A percentile compares a stretch with the other conserved stretches of the same genome.
phyloP scores from a whole-genome alignment of 331 rosid species.

The Erythrophleum ivorense region DNA sequence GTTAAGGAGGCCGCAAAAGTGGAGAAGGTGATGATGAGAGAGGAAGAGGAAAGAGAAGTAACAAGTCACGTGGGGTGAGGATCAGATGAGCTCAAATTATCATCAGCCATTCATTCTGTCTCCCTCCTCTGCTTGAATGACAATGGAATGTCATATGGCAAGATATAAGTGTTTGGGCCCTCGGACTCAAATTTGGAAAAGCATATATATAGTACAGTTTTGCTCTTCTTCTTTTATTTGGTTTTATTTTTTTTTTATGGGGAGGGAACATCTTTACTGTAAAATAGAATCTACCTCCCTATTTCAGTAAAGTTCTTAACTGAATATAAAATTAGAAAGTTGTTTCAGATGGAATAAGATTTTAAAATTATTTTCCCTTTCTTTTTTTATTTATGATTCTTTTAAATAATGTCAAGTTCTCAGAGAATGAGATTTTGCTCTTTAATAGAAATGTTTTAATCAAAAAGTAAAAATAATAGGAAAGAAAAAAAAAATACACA shows the following conservation, averaged over 20 bases:
- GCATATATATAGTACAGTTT: conserved; percentile 35
- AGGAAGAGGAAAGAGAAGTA: conserved; percentile 34
- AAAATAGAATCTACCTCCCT: conserved; percentile 33
- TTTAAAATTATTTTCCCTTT: no score
- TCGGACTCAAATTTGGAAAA: neutral
- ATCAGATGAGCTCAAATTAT: conserved; percentile 46
- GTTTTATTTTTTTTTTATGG: neutral
- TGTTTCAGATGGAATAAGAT: neutral
- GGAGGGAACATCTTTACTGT: conserved; percentile 26
- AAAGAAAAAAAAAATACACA: no score
- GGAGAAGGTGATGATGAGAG: conserved; percentile 37
- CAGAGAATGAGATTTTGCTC: no score
- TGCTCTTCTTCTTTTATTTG: neutral
- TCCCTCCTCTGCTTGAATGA: conserved; percentile 46
- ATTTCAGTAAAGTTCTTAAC: conserved; percentile 24
- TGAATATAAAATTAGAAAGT: conserved; percentile 20
- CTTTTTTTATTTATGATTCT: no score
- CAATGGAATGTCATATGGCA: conserved; percentile 30
- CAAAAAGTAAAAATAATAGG: no score
- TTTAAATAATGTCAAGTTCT: no score
- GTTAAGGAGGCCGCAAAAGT: conserved; percentile 33
- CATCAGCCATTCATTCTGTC: conserved; percentile 60
- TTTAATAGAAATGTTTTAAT: no score
- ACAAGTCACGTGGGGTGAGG: conserved; percentile 54
- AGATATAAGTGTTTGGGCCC: neutral